Evolutionary conservation across 2,329 filamentous ascomycete genomes (phyloP), one percentile per base, ranked within the genome.

Genomic region (Beauveria sp.): DNA sequence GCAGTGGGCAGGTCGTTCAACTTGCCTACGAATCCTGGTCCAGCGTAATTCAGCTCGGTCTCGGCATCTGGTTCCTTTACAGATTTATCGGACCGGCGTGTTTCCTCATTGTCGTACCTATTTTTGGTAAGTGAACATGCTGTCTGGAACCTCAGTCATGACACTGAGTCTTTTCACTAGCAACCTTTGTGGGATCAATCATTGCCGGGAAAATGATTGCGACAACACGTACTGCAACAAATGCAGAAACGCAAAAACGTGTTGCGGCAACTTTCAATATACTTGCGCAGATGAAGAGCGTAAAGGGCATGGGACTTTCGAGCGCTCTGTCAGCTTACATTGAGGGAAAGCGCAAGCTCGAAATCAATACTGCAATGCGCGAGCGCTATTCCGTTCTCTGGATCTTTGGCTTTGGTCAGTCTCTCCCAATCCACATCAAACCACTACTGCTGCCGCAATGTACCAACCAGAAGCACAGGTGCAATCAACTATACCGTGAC

Each of bases 211-310:
- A 20, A 53, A 34, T 52, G 5, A 51, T 62, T 8, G 24, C 28
- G 4, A 42, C 31, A 3, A 20, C 38, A 2, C 24, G 60, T 8
- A 42, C 38, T 9, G 53, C 38, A 3, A 52, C 34, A 18, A 58
- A 51, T 22, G 43, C 31, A n/a, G 53, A 51, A 18, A 34, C 31
- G 3, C 53, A 61, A 3, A 54, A 48, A 14, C 59, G 60, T 2
- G 54, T 62, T 38, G 34, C 48, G 7, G 48, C 54, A 12, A 58
- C 52, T 14, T 57, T 54, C 8, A 62, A 58, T 18, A 6, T 62
- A 1, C 31, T 62, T 22, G 60, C 60, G 8, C 60, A 62, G 46
- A 31, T 58, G 2, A 57, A 40, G 26, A 24, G 12, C 5, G 16
- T 62, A 12, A 62, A 62, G 28, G 28, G 31, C 7, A 51, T 58